phyloP scores from a whole-genome alignment of 1,284 basidiomycete genomes.

The Papiliotrema flavescens region DNA sequence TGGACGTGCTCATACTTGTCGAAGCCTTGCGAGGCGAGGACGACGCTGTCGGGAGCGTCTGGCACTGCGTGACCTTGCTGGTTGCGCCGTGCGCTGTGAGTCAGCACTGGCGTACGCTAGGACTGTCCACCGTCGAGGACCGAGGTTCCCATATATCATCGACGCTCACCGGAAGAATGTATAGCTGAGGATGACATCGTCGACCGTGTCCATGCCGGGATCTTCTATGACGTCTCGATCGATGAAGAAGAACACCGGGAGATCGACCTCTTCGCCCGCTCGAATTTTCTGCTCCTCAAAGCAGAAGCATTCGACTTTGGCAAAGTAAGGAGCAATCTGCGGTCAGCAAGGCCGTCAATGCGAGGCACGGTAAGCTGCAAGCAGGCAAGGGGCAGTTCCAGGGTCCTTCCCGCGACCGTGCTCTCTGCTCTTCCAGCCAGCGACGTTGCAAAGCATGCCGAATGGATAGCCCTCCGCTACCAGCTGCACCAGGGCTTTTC shows the following conservation, averaged over 20 bases:
- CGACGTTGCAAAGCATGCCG: neutral
- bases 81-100: constrained; percentile 69
- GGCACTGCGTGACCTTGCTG: constrained; percentile 75
- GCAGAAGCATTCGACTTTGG: constrained; percentile 99
- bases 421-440: too few relatives aligned
- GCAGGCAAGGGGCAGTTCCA: neutral
- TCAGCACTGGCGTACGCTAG: neutral
- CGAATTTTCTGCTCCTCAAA: constrained; percentile 97
- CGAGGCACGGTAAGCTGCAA: neutral
- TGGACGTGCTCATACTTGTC: constrained; percentile 41
- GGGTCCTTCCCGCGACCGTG: too few relatives aligned
- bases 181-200: constrained; percentile 91
- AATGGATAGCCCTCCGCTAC: neutral
- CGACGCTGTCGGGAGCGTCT: constrained; percentile 71
- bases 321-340: constrained; percentile 96
- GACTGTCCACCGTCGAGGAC: neutral
- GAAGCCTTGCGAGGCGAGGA: constrained; percentile 71
- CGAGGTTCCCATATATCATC: neutral
- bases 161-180: constrained; percentile 85
- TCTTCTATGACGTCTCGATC: constrained; percentile 95
- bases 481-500: too few relatives aligned
- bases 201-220: constrained; percentile 75
- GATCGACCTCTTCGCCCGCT: constrained; percentile 94
- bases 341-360: neutral
- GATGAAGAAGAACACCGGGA: constrained; percentile 98